Conservation (phyloP, 2,329 filamentous ascomycete genomes). For the Cercospora sesami region DNA sequence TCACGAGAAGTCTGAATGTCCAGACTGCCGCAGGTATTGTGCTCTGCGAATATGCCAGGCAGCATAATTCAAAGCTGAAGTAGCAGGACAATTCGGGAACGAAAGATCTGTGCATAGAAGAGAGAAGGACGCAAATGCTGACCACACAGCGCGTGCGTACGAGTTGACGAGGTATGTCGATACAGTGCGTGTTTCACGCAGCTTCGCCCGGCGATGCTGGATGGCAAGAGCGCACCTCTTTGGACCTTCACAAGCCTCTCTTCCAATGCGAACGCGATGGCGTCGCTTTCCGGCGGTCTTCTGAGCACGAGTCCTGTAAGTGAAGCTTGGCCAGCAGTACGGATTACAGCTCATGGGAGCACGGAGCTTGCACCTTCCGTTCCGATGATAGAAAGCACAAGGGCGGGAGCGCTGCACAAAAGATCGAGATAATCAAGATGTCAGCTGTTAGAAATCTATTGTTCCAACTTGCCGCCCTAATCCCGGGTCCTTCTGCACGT, state of each 20-base stretch:
- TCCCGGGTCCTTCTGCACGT: too few relatives aligned
- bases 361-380: not conserved
- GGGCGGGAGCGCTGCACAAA: too few relatives aligned
- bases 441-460: too few relatives aligned
- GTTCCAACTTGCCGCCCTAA: too few relatives aligned
- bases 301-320: not conserved
- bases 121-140: not conserved
- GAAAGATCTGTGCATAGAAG: not conserved
- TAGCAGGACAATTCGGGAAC: not conserved
- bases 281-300: too few relatives aligned
- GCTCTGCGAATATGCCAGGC: constrained; percentile 53
- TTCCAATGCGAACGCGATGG: not conserved
- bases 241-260: not conserved
- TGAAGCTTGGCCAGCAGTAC: not conserved
- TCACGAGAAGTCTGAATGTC: constrained; percentile 57
- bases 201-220: not conserved
- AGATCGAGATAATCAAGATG: too few relatives aligned
- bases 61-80: constrained; percentile 26
- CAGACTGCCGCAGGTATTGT: constrained; percentile 56
- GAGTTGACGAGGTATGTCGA: not conserved
- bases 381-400: not conserved
- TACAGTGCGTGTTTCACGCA: not conserved
- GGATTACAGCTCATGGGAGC: not conserved
- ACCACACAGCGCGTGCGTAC: not conserved
- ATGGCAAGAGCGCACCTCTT: not conserved